Percentiles rank a stretch among this genome's conserved stretches.
These are phyloP conservation scores for Solanum boliviense DNA, from an alignment of 257 asterid species.

Conservation along the genomic window DNA sequence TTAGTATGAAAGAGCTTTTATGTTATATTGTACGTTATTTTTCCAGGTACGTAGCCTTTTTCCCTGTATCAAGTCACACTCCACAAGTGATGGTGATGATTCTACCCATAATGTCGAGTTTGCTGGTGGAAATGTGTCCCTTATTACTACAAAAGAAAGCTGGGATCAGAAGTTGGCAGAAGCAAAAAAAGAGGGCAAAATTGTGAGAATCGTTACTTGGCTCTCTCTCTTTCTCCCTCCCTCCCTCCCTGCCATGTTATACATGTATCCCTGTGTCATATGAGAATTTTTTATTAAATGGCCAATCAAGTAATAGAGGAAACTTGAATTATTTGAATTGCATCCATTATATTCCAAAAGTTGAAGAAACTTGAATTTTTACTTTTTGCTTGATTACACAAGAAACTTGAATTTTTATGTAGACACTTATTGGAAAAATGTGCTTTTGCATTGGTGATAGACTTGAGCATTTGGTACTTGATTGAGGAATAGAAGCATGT, in stretches of 20 bases:
- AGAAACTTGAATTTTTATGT: not conserved
- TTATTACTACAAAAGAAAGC: conserved; percentile 58
- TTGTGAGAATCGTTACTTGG: conserved; percentile 29
- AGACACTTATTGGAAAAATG: not conserved
- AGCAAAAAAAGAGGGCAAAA: conserved; percentile 53
- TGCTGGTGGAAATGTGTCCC: conserved; percentile 82
- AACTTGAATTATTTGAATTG: not conserved
- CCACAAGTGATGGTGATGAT: conserved; percentile 29
- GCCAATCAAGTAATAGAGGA: not conserved
- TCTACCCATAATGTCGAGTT: conserved; percentile 46
- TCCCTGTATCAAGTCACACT: not conserved
- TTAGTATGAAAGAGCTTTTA: not conserved
- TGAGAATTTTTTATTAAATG: not conserved
- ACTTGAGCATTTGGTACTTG: not conserved
- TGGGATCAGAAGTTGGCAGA: conserved; percentile 80
- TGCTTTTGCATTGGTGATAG: not conserved
- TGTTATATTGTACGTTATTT: not conserved
- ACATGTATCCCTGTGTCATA: not conserved
- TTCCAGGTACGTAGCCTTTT: not conserved
- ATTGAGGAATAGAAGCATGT: not conserved
- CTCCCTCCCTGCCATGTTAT: not conserved
- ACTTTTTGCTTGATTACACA: not conserved
- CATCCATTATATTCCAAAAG: not conserved
- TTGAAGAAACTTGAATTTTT: not conserved
- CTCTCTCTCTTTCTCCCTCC: not conserved